Percentiles rank a stretch among this genome's conserved stretches.
Evolutionary conservation across 139 green algal species (phyloP).

Genomic region (Dunaliella sp.): DNA sequence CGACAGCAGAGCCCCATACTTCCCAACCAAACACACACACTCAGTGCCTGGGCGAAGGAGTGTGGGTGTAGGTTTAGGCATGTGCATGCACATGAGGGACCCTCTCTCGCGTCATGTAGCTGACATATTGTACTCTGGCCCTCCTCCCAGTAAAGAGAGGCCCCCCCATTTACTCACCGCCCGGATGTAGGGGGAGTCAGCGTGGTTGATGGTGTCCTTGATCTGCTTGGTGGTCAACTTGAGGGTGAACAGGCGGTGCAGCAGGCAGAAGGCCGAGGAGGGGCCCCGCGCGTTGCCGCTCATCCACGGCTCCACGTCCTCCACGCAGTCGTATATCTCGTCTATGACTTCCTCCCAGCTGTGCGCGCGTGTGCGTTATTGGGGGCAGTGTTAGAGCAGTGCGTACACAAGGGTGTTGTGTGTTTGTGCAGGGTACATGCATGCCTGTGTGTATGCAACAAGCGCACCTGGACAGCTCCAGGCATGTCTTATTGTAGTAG

Average conservation of each 20-base stretch:
- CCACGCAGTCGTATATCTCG: slow-evolving; percentile 77
- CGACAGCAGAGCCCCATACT: no score
- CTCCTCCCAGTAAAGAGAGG: no score
- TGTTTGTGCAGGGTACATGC: background rate
- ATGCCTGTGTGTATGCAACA: background rate
- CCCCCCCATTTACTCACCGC: slow-evolving; percentile 71
- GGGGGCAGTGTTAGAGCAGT: no score
- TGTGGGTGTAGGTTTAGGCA: no score
- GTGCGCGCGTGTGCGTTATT: no score
- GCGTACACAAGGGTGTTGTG: no score
- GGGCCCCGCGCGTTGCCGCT: slow-evolving; percentile 89
- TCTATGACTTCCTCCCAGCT: slow-evolving; percentile 81
- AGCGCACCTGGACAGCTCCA: slow-evolving; percentile 41
- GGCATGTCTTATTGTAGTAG: slow-evolving; percentile 73
- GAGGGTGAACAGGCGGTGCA: slow-evolving; percentile 83
- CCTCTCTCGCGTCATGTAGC: no score
- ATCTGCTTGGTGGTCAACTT: slow-evolving; percentile 65
- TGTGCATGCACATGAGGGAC: no score
- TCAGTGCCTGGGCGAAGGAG: no score
- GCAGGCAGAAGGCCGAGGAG: slow-evolving; percentile 91
- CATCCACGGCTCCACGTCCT: slow-evolving; percentile 96
- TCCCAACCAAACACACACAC: no score
- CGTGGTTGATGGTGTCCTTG: slow-evolving; percentile 76
- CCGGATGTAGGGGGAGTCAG: slow-evolving; percentile 93
- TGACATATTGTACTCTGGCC: no score